Percentiles rank a stretch among this genome's conserved stretches.
phyloP scores from a whole-genome alignment of 306 rosid species.

The Dalbergia oliveri region DNA sequence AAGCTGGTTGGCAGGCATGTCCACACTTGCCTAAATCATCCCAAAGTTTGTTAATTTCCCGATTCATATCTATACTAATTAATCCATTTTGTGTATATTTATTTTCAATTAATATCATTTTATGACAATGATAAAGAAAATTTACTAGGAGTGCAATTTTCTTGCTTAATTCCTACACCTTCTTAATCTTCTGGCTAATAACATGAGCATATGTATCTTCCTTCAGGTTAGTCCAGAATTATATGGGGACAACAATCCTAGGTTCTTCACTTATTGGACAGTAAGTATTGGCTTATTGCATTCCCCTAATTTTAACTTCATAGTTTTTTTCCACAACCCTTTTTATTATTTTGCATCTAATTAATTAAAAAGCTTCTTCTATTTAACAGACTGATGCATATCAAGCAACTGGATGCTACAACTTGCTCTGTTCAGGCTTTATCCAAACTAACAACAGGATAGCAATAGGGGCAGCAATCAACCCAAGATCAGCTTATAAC shows the following conservation, averaged over 20 bases:
- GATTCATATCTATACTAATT: neutral
- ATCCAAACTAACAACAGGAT: slow-evolving; percentile 92
- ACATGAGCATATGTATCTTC: neutral
- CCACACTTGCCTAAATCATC: neutral
- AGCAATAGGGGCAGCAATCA: slow-evolving; percentile 98
- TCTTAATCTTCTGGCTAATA: slow-evolving; percentile 1
- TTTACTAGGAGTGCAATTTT: neutral
- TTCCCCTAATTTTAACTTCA: neutral
- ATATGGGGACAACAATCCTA: slow-evolving; percentile 93
- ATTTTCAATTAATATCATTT: neutral
- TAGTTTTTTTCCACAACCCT: too few species aligned
- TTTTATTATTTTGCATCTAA: too few species aligned
- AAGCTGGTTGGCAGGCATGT: slow-evolving; percentile 99
- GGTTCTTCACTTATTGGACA: slow-evolving; percentile 99
- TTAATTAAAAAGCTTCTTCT: neutral
- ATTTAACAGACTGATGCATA: slow-evolving; percentile 89
- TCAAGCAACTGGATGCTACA: slow-evolving; percentile 98
- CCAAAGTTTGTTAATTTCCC: neutral
- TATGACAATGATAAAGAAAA: slow-evolving; percentile 6
- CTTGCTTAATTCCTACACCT: neutral
- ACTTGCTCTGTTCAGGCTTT: slow-evolving; percentile 94
- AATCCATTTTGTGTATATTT: neutral
- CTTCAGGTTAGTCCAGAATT: slow-evolving; percentile 94
- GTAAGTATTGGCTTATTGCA: slow-evolving; percentile 57
- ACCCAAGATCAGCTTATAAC: slow-evolving; percentile 82